Percentiles rank a stretch among this genome's conserved stretches.
phyloP scores from a whole-genome alignment of 164 flowering plant genomes.

The Nelumbo lutea region DNA sequence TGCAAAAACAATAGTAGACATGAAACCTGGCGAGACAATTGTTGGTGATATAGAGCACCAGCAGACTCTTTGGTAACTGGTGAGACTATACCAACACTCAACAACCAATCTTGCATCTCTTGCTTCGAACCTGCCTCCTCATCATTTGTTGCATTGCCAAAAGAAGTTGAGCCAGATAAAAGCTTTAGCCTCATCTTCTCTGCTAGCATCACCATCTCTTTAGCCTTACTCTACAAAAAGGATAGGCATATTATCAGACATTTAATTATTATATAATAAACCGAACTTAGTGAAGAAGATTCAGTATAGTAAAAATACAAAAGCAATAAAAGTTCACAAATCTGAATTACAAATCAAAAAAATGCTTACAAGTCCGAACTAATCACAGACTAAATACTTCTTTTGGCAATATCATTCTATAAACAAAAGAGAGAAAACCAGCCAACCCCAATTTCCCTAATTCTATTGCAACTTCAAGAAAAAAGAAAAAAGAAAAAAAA shows the following conservation, averaged over 20 bases:
- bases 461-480: no score
- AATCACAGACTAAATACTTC: neutral
- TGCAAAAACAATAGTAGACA: slow-evolving; percentile 1
- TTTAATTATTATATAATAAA: neutral
- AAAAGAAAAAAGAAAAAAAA: no score
- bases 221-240: slow-evolving; percentile 74
- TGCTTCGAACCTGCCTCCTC: slow-evolving; percentile 88
- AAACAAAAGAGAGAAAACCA: no score
- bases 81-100: slow-evolving; percentile 92
- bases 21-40: slow-evolving; percentile 92
- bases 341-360: no score
- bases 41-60: slow-evolving; percentile 95
- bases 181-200: slow-evolving; percentile 96
- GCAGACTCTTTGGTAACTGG: slow-evolving; percentile 98
- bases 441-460: no score
- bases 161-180: slow-evolving; percentile 58
- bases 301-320: neutral
- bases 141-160: slow-evolving; percentile 45
- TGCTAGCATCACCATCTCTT: slow-evolving; percentile 96
- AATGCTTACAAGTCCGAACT: neutral
- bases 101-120: slow-evolving; percentile 93
- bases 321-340: neutral
- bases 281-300: neutral
- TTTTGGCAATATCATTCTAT: no score
- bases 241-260: neutral